Conservation (phyloP, 306 rosid species). For the Lupinus albus region DNA sequence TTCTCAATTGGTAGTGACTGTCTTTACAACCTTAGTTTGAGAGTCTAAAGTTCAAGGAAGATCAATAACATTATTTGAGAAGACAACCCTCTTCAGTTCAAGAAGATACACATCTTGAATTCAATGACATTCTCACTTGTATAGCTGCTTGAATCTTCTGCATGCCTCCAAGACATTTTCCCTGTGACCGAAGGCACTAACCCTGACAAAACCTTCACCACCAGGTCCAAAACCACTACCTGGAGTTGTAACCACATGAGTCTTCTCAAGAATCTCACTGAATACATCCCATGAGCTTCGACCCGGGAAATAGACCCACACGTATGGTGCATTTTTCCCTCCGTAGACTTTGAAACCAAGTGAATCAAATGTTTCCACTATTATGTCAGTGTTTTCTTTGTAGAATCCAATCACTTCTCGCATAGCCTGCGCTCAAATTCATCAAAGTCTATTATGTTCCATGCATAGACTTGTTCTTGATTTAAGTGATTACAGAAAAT, state of each 20-base stretch:
- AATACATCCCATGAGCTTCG: slow-evolving; percentile 94
- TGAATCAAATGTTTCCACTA: slow-evolving; percentile 83
- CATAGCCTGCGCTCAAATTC: slow-evolving; percentile 73
- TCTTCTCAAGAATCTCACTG: slow-evolving; percentile 88
- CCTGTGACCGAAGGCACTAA: slow-evolving; percentile 91
- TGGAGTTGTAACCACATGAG: slow-evolving; percentile 91
- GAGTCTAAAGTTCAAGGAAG: slow-evolving; percentile 22
- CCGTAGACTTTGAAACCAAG: slow-evolving; percentile 94
- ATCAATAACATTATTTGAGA: slow-evolving; percentile 25
- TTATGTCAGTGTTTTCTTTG: slow-evolving; percentile 82
- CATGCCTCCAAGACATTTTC: slow-evolving; percentile 79
- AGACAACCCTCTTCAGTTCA: too few species aligned
- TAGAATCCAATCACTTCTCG: slow-evolving; percentile 75
- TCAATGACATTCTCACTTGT: slow-evolving; percentile 39
- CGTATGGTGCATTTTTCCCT: slow-evolving; percentile 90
- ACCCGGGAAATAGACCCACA: slow-evolving; percentile 92
- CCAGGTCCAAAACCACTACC: slow-evolving; percentile 99
- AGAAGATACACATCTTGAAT: too few species aligned
- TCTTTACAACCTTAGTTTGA: slow-evolving; percentile 21
- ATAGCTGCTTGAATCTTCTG: slow-evolving; percentile 76
- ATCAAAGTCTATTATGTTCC: slow-evolving; percentile 22
- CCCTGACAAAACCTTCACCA: slow-evolving; percentile 89
- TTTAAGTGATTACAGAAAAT: slow-evolving; percentile 3
- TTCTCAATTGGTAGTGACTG: neutral
- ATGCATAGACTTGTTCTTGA: neutral